Evolutionary conservation across 257 asterid genomes (phyloP), one percentile per base, ranked within the genome.

Genomic region (Lavandula angustifolia): DNA sequence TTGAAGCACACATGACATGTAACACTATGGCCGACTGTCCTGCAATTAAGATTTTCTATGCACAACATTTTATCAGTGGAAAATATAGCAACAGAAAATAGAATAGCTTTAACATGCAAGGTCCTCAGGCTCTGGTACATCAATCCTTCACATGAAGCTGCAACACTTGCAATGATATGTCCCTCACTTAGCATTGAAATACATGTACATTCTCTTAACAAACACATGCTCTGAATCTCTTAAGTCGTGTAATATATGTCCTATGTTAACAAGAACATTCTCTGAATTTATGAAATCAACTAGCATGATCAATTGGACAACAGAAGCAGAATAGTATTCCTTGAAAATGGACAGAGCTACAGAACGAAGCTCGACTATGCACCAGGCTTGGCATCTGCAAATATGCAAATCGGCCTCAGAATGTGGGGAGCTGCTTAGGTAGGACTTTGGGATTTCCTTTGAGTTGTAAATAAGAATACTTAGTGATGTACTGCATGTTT

Each of bases 41-140:
- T 5, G 9, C 43, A 49, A 35, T 41, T 6, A 11, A 43, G 13
- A 47, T 64, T 50, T 13, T 10, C 35, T 37, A 33, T 18, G 29
- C 27, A 38, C 38, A 35, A 14, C 18, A 4, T 43, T 56, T 22
- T 50, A 0, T 9, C 18, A 12, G 33, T 22, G 49, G 32, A 7
- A 16, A 37, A 61, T 29, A 44, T n/a, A 53, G 64, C 18, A 11
- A 62, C 38, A n/a, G 58, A 40, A 63, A 49, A 22, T 56, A 10
- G 18, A 74, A 62, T 29, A 6, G 13, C 1, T 46, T 4, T 7
- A 35, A 35, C 60, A 60, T 2, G 61, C 61, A 47, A 55, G 40
- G 59, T n/a, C 47, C 53, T 35, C 38, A 55, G 12, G 50, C 48
- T 59, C 57, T 27, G 9, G 40, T 9, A 57, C 27, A 60, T 44